Evolutionary conservation across 257 asterid species (phyloP).

Genomic region (Catharanthus roseus): DNA sequence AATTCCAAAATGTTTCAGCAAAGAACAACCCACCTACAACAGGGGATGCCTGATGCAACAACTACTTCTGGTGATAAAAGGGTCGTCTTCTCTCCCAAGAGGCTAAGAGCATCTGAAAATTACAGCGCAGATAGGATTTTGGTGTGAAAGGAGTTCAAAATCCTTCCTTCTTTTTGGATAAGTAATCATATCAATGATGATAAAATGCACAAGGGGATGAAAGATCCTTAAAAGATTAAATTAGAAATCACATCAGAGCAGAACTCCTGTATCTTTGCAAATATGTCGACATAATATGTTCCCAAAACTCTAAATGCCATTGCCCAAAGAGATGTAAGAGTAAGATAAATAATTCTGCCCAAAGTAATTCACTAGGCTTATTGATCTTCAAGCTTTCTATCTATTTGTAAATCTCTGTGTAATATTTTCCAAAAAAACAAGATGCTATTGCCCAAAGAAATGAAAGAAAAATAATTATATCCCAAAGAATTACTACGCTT

Average conservation of each 20-base stretch:
- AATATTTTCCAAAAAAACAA: too few relatives aligned
- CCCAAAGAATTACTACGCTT: too few relatives aligned
- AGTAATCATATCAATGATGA: not conserved
- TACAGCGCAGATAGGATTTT: not conserved
- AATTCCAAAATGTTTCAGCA: constrained; percentile 14
- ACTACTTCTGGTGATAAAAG: constrained; percentile 82
- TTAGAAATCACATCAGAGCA: not conserved
- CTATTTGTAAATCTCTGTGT: too few relatives aligned
- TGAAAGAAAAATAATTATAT: too few relatives aligned
- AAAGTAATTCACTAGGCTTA: not conserved
- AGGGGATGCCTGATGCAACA: constrained; percentile 81
- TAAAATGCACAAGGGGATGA: not conserved
- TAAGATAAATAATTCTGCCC: not conserved
- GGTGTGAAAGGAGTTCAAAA: not conserved
- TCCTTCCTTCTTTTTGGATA: not conserved
- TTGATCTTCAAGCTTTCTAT: too few relatives aligned
- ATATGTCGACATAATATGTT: too few relatives aligned
- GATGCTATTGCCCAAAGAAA: too few relatives aligned
- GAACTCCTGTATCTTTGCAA: not conserved
- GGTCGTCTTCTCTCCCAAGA: constrained; percentile 93
- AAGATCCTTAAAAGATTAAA: not conserved
- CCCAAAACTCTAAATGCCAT: not conserved
- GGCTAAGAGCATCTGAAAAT: constrained; percentile 79
- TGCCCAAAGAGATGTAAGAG: not conserved
- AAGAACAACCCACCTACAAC: constrained; percentile 73